A percentile compares a stretch with the other conserved stretches of the same genome.
Evolutionary conservation across 345 rosid species (phyloP).

Genomic region (Alliaria petiolata): DNA sequence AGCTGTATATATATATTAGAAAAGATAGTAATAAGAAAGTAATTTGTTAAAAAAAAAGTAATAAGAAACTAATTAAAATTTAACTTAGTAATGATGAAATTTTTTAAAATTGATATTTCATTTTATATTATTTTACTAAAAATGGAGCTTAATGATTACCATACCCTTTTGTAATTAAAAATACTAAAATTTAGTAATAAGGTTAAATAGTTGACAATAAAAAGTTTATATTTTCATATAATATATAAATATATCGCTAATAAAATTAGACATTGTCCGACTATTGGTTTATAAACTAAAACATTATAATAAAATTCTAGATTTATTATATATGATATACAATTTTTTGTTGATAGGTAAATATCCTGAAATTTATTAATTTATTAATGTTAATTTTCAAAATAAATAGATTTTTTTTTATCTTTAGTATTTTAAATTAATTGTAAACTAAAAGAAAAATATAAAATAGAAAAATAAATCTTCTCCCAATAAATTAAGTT

Average conservation of each 20-base stretch:
- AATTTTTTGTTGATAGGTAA: not conserved
- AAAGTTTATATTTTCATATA: not conserved
- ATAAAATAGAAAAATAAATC: not conserved
- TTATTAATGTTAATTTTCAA: not conserved
- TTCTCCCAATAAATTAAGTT: not conserved
- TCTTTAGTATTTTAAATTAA: not conserved
- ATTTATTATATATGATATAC: not conserved
- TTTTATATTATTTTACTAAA: not conserved
- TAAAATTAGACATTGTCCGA: not conserved
- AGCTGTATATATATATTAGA: not conserved
- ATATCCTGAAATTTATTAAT: not conserved
- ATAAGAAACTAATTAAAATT: not conserved
- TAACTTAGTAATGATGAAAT: too few relatives aligned
- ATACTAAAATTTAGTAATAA: not conserved
- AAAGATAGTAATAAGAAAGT: too few relatives aligned
- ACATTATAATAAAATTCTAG: not conserved
- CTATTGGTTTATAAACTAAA: too few relatives aligned
- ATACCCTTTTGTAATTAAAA: not conserved
- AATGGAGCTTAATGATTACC: not conserved
- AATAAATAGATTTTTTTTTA: too few relatives aligned
- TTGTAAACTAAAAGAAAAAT: not conserved
- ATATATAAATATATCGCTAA: not conserved
- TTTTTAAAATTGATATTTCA: too few relatives aligned
- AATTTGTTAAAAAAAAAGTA: too few relatives aligned
- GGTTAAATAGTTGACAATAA: not conserved